These are phyloP conservation scores for Neopestalotiopsis rosae DNA, from an alignment of 2,329 filamentous ascomycete genomes.

Conservation along the genomic window DNA sequence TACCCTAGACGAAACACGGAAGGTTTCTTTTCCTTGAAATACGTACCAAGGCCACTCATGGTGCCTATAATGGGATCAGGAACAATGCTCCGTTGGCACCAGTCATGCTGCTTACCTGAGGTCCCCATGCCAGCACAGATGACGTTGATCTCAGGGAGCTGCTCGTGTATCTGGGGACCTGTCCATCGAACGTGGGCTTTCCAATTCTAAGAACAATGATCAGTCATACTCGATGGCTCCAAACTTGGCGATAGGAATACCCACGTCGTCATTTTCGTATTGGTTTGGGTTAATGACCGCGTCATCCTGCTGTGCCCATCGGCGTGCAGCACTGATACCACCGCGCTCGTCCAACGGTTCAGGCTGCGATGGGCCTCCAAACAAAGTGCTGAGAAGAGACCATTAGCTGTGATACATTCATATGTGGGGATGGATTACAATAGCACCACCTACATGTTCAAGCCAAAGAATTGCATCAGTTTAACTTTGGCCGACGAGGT, in stretches of 20 bases:
- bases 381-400: conserved; percentile 48
- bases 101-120: conserved; percentile 47
- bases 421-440: too few relatives aligned
- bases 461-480: conserved; percentile 65
- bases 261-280: conserved; percentile 56
- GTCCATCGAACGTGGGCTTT: conserved; percentile 63
- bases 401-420: neutral
- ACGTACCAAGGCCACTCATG: conserved; percentile 55
- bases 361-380: conserved; percentile 63
- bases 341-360: conserved; percentile 59
- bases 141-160: conserved; percentile 61
- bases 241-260: neutral
- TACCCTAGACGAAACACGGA: conserved; percentile 45
- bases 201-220: conserved; percentile 48
- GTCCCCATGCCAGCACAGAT: conserved; percentile 64
- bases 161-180: conserved; percentile 60
- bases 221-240: neutral
- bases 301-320: conserved; percentile 46
- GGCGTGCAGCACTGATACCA: conserved; percentile 54
- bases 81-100: conserved; percentile 19
- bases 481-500: conserved; percentile 57
- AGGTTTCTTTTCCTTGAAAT: conserved; percentile 55
- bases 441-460: conserved; percentile 49
- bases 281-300: conserved; percentile 58
- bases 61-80: conserved; percentile 34